Base-by-base conservation (phyloP, 192 early-diverging fungal genomes). In the Coemansia sp. region DNA sequence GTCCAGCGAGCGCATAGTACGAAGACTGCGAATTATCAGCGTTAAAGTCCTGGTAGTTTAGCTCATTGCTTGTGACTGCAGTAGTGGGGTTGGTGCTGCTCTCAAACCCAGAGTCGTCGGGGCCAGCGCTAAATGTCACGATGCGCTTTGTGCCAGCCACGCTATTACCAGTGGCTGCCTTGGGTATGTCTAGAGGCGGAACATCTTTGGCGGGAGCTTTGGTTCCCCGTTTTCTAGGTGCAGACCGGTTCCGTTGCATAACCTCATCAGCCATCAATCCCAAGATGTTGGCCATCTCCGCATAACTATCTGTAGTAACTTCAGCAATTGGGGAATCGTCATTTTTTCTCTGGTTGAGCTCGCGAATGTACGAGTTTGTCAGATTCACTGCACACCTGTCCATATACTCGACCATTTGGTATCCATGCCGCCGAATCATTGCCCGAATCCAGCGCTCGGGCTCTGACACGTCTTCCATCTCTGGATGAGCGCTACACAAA, bases 361-460 rank as follows among this genome's bases (percentile, higher is more conserved):
- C 75, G 1, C 7, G 4, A 4, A 64, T 42, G 17, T 69, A 78
- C 3, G 67, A 50, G 50, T 64, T 69, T 11, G 63, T 59, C 52
- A 78, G 38, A 12, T 78, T 78, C 7, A 60, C 38, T 2, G 63
- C 59, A 34, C 75, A 78, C 12, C 34, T 48, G 18, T 78, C 70
- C 63, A 78, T 63, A 25, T 73, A 78, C 5, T 57, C 42, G 1
- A 78, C 67, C 75, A 78, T 78, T 11, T 26, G 21, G 10, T 21
- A 25, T 6, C 63, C 66, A 38, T 78, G 75, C 21, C 75, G 63
- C 18, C 54, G 67, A 15, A 78, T 66, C 75, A 78, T 78, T 26
- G 75, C 75, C 17, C 70, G 66, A 6, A 69, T 63, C 70, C 70
- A 78, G 11, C 75, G 60, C 24, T 73, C 75, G 4, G 75, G 70